These are phyloP conservation scores for Agrostemma githago DNA, from an alignment of 148 eudicot species.

Conservation along the genomic window DNA sequence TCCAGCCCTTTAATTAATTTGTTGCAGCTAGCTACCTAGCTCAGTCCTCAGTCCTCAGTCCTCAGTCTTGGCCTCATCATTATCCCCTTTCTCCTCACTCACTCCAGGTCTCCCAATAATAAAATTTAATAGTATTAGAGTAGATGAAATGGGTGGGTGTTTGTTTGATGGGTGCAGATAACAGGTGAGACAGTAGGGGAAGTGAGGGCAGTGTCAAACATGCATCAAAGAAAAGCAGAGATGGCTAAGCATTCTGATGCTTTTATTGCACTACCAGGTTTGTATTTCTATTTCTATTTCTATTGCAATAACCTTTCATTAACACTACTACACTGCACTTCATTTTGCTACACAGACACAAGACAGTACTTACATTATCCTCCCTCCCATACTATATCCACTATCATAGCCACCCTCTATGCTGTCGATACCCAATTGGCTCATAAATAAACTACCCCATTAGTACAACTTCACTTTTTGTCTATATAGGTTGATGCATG, in stretches of 20 bases:
- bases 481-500: too few relatives aligned
- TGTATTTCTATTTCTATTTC: conserved; percentile 4
- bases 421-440: too few relatives aligned
- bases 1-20: conserved; percentile 20
- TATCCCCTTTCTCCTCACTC: conserved; percentile 37
- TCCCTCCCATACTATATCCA: too few relatives aligned
- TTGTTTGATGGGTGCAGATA: conserved; percentile 46
- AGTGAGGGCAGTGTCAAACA: too few relatives aligned
- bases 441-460: too few relatives aligned
- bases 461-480: too few relatives aligned
- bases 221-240: conserved; percentile 54
- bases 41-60: too few relatives aligned
- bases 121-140: too few relatives aligned
- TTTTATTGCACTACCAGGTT: conserved; percentile 98
- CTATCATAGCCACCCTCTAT: too few relatives aligned
- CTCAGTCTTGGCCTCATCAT: conserved; percentile 44
- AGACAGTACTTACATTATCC: too few relatives aligned
- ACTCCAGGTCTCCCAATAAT: conserved; percentile 29
- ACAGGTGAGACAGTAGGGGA: conserved; percentile 22
- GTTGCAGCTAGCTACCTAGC: conserved; percentile 24
- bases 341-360: neutral
- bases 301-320: neutral
- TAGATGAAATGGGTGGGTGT: neutral
- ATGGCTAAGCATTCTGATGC: conserved; percentile 99
- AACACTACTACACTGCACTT: conserved; percentile 12